Percentiles rank a stretch among this genome's conserved stretches.
These are phyloP conservation scores for Pisolithus marmoratus DNA, from an alignment of 768 basidiomycete species.

Conservation along the genomic window DNA sequence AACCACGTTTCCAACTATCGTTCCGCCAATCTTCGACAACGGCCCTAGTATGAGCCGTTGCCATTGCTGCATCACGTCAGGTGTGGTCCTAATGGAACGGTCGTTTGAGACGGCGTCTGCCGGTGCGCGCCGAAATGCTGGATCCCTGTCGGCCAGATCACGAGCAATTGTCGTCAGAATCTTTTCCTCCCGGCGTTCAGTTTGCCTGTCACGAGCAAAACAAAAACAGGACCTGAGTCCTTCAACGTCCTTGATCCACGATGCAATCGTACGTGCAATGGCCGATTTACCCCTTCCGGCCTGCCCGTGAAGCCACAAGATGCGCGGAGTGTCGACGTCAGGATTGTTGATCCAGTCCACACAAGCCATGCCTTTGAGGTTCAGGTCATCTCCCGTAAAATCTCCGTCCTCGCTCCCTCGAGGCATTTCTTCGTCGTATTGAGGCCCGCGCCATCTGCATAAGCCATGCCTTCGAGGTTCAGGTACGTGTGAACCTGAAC, in stretches of 20 bases:
- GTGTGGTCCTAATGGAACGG: neutral
- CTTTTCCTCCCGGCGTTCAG: neutral
- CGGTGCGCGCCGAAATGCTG: neutral
- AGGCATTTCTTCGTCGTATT: neutral
- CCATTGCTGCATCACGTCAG: neutral
- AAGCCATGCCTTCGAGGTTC: neutral
- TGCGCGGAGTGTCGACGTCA: neutral
- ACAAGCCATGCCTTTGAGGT: too few species aligned
- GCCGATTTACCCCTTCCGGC: neutral
- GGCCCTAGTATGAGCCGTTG: neutral
- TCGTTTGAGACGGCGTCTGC: neutral
- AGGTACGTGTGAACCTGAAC: neutral
- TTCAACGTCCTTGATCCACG: neutral
- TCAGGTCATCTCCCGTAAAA: neutral
- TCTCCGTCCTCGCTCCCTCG: neutral
- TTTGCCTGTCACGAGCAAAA: neutral
- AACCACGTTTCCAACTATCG: constrained; percentile 11
- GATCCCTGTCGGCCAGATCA: neutral
- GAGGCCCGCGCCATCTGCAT: neutral
- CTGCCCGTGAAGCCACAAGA: neutral
- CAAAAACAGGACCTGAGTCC: neutral
- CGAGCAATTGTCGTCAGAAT: neutral
- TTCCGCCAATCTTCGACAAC: constrained; percentile 2
- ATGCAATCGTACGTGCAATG: neutral
- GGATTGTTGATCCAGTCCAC: neutral